phyloP scores from a whole-genome alignment of 2,329 filamentous ascomycete genomes.

The Talaromyces sp. region DNA sequence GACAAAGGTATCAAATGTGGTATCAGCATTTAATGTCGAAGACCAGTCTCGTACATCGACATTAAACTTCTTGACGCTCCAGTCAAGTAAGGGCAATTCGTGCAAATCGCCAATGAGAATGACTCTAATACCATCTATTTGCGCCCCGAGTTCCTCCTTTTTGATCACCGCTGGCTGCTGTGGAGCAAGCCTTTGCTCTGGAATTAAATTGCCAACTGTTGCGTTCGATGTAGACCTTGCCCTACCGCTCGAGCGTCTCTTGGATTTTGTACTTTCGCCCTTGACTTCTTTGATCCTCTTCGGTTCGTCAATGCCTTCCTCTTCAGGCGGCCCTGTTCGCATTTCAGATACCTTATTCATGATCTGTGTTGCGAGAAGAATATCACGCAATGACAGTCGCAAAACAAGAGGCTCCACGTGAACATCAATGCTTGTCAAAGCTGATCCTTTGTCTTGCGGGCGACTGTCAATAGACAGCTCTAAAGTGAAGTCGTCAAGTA shows the following conservation, averaged over 20 bases:
- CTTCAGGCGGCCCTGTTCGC: conserved; percentile 47
- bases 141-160: conserved; percentile 76
- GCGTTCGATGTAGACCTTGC: conserved; percentile 36
- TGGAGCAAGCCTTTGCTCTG: conserved; percentile 30
- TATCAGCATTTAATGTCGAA: conserved; percentile 75
- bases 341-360: conserved; percentile 85
- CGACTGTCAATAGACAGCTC: conserved; percentile 79
- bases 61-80: conserved; percentile 85
- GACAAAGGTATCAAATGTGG: conserved; percentile 85
- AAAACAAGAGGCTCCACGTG: conserved; percentile 89
- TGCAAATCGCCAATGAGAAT: conserved; percentile 94
- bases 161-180: conserved; percentile 51
- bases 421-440: conserved; percentile 71
- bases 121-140: conserved; percentile 80
- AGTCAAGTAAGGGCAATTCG: conserved; percentile 88
- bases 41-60: conserved; percentile 89
- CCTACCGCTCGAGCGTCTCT: conserved; percentile 31
- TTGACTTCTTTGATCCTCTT: conserved; percentile 44
- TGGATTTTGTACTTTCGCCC: conserved; percentile 28
- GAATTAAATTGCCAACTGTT: conserved; percentile 38
- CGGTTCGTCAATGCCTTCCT: conserved; percentile 48
- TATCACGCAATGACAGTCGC: conserved; percentile 85
- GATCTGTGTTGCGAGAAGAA: conserved; percentile 88
- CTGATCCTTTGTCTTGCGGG: conserved; percentile 52
- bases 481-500: conserved; percentile 93